phyloP scores from a whole-genome alignment of 2,329 filamentous ascomycete species.

The Aureobasidium sp. region DNA sequence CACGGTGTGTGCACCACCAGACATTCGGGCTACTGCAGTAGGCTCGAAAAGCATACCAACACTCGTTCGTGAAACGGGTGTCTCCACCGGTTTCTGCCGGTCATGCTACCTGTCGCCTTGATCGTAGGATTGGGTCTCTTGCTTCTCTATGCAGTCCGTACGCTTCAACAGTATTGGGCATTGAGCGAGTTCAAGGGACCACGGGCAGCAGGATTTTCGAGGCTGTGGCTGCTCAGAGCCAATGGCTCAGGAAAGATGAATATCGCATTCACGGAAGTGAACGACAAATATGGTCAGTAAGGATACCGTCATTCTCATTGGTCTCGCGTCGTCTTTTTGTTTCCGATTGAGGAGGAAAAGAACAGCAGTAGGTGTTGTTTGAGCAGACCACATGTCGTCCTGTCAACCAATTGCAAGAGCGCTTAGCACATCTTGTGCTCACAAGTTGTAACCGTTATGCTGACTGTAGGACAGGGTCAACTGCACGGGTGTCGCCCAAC shows the following conservation, averaged over 20 bases:
- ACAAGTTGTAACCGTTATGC: neutral
- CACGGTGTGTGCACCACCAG: slow-evolving; percentile 4
- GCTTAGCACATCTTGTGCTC: neutral
- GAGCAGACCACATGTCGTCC: neutral
- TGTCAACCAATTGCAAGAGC: neutral
- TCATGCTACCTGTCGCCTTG: slow-evolving; percentile 4
- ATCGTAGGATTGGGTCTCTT: slow-evolving; percentile 5
- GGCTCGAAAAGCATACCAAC: neutral
- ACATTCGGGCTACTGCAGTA: slow-evolving; percentile 2
- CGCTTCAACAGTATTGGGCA: slow-evolving; percentile 23
- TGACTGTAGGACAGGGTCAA: slow-evolving; percentile 25
- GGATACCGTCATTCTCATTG: neutral
- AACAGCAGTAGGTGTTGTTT: neutral
- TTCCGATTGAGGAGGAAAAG: neutral
- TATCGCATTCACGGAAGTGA: slow-evolving; percentile 28
- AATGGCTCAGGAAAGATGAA: slow-evolving; percentile 31
- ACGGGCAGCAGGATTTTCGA: slow-evolving; percentile 29
- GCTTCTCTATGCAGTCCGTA: slow-evolving; percentile 17
- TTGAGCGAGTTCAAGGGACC: slow-evolving; percentile 31
- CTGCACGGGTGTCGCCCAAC: slow-evolving; percentile 28
- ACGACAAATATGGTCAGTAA: slow-evolving; percentile 29
- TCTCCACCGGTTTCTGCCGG: neutral
- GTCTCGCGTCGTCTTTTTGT: neutral
- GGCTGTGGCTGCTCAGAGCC: slow-evolving; percentile 30
- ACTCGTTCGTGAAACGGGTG: neutral